These are phyloP conservation scores for Claviceps quebecensis DNA, from an alignment of 2,329 filamentous ascomycete genomes.

Conservation along the genomic window DNA sequence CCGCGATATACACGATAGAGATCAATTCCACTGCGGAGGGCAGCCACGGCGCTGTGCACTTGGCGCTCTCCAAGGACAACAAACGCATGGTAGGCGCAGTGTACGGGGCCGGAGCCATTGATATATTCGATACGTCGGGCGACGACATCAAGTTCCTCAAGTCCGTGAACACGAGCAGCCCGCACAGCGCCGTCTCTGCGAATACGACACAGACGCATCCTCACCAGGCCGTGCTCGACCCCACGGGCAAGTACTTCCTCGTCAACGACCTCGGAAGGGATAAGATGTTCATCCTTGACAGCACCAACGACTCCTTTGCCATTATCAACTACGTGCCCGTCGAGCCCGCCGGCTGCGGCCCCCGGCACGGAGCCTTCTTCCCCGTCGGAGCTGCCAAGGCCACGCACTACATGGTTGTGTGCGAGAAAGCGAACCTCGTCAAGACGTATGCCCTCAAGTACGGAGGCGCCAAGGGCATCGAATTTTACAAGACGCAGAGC, in stretches of 20 bases:
- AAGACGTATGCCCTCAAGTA: slow-evolving; percentile 29
- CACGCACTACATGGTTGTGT: slow-evolving; percentile 32
- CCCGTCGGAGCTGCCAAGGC: slow-evolving; percentile 18
- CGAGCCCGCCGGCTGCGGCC: slow-evolving; percentile 27
- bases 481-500: slow-evolving; percentile 21
- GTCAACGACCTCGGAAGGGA: slow-evolving; percentile 37
- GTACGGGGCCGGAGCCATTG: slow-evolving; percentile 27
- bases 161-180: slow-evolving; percentile 20
- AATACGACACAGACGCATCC: slow-evolving; percentile 24
- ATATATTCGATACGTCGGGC: slow-evolving; percentile 30
- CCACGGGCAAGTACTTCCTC: slow-evolving; percentile 33
- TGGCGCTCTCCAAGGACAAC: slow-evolving; percentile 30
- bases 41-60: slow-evolving; percentile 30
- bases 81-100: slow-evolving; percentile 31
- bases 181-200: slow-evolving; percentile 19
- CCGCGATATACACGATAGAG: slow-evolving; percentile 16
- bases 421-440: slow-evolving; percentile 32
- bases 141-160: slow-evolving; percentile 24
- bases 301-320: slow-evolving; percentile 24
- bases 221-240: slow-evolving; percentile 35
- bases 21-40: slow-evolving; percentile 15
- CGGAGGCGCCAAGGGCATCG: slow-evolving; percentile 17
- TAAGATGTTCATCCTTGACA: slow-evolving; percentile 31
- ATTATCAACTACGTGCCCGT: slow-evolving; percentile 22
- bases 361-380: slow-evolving; percentile 37